Evolutionary conservation across 1,284 basidiomycete genomes (phyloP).

Genomic region (Neonothopanus nambi): DNA sequence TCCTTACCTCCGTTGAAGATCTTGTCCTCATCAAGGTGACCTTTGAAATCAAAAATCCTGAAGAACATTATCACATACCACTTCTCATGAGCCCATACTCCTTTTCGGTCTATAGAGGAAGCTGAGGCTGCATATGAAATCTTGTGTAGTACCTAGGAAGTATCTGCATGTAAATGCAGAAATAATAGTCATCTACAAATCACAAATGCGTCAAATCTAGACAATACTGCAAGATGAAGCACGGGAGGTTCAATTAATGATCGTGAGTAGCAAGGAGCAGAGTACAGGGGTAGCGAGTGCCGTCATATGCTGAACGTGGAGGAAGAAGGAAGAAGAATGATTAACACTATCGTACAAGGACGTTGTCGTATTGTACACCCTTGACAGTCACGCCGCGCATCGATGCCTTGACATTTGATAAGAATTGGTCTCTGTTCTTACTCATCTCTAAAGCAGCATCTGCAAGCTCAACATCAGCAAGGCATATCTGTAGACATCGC

Average conservation of each 20-base stretch:
- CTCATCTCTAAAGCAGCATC: conserved; percentile 95
- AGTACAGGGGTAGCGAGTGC: conserved; percentile 12
- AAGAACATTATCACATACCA: conserved; percentile 90
- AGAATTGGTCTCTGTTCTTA: conserved; percentile 79
- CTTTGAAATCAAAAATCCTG: conserved; percentile 68
- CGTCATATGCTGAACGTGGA: conserved; percentile 8
- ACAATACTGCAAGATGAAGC: conserved; percentile 25
- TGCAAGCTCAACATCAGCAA: conserved; percentile 34
- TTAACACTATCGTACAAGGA: conserved; percentile 47
- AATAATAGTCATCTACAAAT: not conserved
- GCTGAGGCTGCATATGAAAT: conserved; percentile 25
- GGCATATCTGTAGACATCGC: conserved; percentile 2
- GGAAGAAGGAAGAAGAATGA: conserved; percentile 4
- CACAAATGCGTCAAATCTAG: conserved; percentile 21
- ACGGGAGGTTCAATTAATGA: conserved; percentile 4
- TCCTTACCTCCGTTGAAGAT: conserved; percentile 9
- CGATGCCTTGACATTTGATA: conserved; percentile 78
- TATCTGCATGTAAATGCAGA: conserved; percentile 22
- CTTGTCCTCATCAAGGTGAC: conserved; percentile 55
- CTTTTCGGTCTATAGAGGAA: conserved; percentile 91
- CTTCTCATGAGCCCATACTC: conserved; percentile 90
- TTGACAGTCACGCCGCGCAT: conserved; percentile 82
- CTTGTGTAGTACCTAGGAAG: conserved; percentile 21
- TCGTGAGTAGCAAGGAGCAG: conserved; percentile 10
- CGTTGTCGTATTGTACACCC: conserved; percentile 77